Conservation (phyloP, 1,284 basidiomycete species). For the Takashimella tepidaria region DNA sequence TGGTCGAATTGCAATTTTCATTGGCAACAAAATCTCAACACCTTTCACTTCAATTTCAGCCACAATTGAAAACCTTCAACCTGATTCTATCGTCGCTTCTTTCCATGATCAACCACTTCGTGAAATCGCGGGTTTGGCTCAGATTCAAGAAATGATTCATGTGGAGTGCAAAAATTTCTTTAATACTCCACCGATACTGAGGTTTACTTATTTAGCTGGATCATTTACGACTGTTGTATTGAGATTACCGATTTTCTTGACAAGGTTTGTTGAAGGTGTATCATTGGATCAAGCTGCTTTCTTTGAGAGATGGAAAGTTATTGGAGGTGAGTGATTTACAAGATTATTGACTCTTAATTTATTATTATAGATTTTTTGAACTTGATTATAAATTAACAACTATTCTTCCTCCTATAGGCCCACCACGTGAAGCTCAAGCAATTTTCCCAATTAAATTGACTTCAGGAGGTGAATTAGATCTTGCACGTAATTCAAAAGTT, state of each 20-base stretch:
- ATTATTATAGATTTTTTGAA: too few species aligned
- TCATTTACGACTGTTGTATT: constrained; percentile 81
- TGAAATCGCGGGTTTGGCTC: constrained; percentile 72
- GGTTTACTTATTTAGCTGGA: constrained; percentile 86
- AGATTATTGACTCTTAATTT: too few species aligned
- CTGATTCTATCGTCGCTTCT: constrained; percentile 68
- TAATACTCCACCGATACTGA: constrained; percentile 69
- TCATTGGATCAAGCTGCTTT: constrained; percentile 77
- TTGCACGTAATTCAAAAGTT: constrained; percentile 65
- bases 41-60: constrained; percentile 86
- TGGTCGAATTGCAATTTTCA: constrained; percentile 86
- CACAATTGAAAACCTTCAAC: constrained; percentile 66
- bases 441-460: constrained; percentile 77
- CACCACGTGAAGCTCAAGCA: constrained; percentile 83
- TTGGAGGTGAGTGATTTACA: constrained; percentile 69
- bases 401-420: constrained; percentile 43
- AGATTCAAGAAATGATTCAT: constrained; percentile 87
- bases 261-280: constrained; percentile 91
- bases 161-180: constrained; percentile 92
- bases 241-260: constrained; percentile 77
- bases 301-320: constrained; percentile 97
- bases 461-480: constrained; percentile 65
- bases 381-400: background rate
- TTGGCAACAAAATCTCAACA: constrained; percentile 89
- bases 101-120: constrained; percentile 81